Evolutionary conservation across 768 basidiomycete genomes (phyloP).

Genomic region (Cyclocybe cylindracea): DNA sequence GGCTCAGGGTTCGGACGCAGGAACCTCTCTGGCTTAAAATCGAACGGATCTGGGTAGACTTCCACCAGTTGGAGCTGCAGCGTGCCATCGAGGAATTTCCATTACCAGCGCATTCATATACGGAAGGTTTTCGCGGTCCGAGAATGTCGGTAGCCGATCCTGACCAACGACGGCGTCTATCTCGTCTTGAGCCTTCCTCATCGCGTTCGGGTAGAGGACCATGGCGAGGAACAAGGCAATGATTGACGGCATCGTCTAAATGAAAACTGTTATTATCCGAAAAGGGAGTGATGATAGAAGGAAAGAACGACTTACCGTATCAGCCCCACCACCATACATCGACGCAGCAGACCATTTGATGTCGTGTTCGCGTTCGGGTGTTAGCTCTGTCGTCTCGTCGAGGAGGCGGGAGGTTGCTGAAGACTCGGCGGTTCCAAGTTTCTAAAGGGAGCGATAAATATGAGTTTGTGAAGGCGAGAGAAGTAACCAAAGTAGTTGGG

Average conservation of each 20-base stretch:
- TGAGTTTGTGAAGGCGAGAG: neutral
- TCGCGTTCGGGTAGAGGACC: conserved; percentile 55
- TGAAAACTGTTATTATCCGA: neutral
- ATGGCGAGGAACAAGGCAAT: conserved; percentile 66
- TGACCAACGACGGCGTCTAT: conserved; percentile 57
- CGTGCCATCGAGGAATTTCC: conserved; percentile 20
- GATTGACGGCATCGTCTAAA: conserved; percentile 52
- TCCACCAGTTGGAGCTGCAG: conserved; percentile 20
- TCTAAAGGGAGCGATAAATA: conserved; percentile 9
- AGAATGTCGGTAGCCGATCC: conserved; percentile 58
- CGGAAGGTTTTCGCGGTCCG: conserved; percentile 53
- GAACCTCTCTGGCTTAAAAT: conserved; percentile 21
- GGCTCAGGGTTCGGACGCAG: conserved; percentile 14
- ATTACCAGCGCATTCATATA: conserved; percentile 35
- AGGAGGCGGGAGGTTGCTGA: conserved; percentile 31
- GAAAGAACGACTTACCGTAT: conserved; percentile 44
- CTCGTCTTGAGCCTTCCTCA: conserved; percentile 60
- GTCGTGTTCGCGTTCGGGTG: conserved; percentile 5
- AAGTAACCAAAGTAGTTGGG: neutral
- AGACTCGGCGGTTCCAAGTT: conserved; percentile 29
- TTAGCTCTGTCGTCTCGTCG: conserved; percentile 12
- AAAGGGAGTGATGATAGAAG: neutral
- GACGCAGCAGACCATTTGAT: conserved; percentile 15
- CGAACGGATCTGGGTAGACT: conserved; percentile 15
- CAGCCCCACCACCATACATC: conserved; percentile 65